Evolutionary conservation across 2,329 filamentous ascomycete species (phyloP), one percentile per base, ranked within the genome.

Genomic region (Leptographium flavum): DNA sequence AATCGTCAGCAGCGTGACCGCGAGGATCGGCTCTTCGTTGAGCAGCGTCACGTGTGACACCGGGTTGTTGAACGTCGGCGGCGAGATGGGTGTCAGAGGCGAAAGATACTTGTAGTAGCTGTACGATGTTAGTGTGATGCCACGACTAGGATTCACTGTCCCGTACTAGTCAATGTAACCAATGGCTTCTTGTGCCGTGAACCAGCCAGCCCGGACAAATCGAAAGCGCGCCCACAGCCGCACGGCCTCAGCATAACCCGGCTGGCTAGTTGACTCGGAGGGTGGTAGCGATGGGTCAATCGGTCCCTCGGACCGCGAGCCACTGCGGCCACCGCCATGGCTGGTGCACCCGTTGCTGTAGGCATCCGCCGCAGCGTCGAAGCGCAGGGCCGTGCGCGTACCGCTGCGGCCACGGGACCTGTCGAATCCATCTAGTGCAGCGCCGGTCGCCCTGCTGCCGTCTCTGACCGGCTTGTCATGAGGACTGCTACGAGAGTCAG

Each of bases 191-290:
- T 84, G 79, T 1, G 90, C 84, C 0, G 87, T 94, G 60, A 98
- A 92, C 90, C 90, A 96, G 10, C 92, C 92, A 9, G 87, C 87
- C 45, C 87, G 80, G n/a, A 96, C 90, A 58, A 96, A 96, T 37
- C 88, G 81, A 60, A 95, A 88, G 51, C 87, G 73, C 2, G 81
- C 79, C 92, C 92, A 98, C n/a, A 87, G 83, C 55, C 78, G 80
- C 48, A 94, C 65, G 1, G 88, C 88, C 47, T 83, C 76, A 36
- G 73, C 65, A 53, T 80, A 80, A 42, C 78, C 70, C 27, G 70
- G 66, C 50, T 76, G 68, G 42, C 64, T 53, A 50, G 68, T 60
- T 50, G 68, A 54, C 47, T 67, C 63, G 35, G 5, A 68, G 55
- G 51, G 66, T 63, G 49, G 62, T 63, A 40, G 70, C 56, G 45